phyloP scores from a whole-genome alignment of 2,329 filamentous ascomycete species.

The Trichoderma citrinoviride region DNA sequence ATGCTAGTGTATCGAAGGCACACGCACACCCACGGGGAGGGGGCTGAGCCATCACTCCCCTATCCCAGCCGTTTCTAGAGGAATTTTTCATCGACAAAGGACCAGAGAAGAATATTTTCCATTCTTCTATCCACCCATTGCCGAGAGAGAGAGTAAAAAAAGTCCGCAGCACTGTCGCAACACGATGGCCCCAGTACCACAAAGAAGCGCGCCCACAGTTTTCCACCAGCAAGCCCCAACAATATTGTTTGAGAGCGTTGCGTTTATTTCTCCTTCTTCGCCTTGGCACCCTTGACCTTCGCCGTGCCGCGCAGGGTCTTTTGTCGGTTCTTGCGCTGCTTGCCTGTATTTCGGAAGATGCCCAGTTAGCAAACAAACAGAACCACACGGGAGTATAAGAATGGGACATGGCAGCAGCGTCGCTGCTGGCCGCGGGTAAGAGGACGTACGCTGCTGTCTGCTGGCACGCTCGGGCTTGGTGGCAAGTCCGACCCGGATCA shows the following conservation, averaged over 20 bases:
- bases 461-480: constrained; percentile 95
- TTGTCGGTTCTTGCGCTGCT: constrained; percentile 99
- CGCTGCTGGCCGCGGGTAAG: background rate
- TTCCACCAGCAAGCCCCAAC: constrained; percentile 26
- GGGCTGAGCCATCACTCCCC: constrained; percentile 23
- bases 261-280: constrained; percentile 90
- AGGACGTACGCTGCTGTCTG: constrained; percentile 95
- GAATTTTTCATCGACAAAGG: constrained; percentile 28
- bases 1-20: constrained; percentile 41
- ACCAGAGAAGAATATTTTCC: background rate
- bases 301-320: constrained; percentile 98
- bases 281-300: constrained; percentile 94
- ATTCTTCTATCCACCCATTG: constrained; percentile 21
- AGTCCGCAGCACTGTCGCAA: constrained; percentile 31
- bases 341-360: constrained; percentile 62
- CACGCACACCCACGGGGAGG: constrained; percentile 30
- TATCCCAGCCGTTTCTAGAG: constrained; percentile 32
- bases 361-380: constrained; percentile 26
- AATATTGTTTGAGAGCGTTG: constrained; percentile 29
- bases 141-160: constrained; percentile 25
- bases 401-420: background rate
- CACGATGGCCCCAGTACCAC: constrained; percentile 28
- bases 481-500: constrained; percentile 88
- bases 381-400: background rate
- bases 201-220: constrained; percentile 14